Base-by-base conservation (phyloP, 331 rosid species). In the Ulmus americana region DNA sequence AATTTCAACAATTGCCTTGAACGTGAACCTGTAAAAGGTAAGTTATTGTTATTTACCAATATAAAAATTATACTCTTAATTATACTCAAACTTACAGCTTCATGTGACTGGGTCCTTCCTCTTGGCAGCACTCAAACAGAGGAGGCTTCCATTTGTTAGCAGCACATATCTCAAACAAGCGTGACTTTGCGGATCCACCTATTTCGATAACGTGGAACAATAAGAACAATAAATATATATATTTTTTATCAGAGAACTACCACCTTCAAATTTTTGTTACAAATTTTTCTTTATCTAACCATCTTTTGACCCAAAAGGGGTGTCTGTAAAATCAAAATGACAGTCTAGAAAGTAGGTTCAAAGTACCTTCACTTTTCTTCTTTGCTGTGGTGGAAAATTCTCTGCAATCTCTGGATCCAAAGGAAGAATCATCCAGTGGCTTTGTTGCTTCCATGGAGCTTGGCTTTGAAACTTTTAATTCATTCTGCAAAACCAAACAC, bases 101-200 rank as follows among this genome's bases (percentile, higher is more conserved):
- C 55, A 39, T 53, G 73, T 88, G 88, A 71, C 59, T 43, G 22
- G 96, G 88, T 4, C 94, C 94, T 74, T 84, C 94, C 68, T 82
- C 86, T 77, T 76, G 77, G 75, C 78, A 86, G 76, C 90, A 85
- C 67, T 82, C 90, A 75, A 76, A 88, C 41, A 68, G 38, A 64
- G 96, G 94, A 40, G 67, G 73, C 67, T 76, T 82, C 96, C 90
- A 88, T 63, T 69, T 74, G 15, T 74, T 82, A 52, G 80, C 84
- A 68, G 80, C 88, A 63, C 94, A 88, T 45, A 73, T 49, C 74
- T 78, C 77, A 11, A 61, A 67, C 81, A 84, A 55, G 45, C 14
- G 72, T 50, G 88, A 76, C 61, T 74, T 84, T 16, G 84, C 80
- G 50, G 18, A 40, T 68, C 72, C 77, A 28, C 35, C 35, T 28